Conservation (phyloP, 768 basidiomycete genomes). For the Mrakia frigida region DNA sequence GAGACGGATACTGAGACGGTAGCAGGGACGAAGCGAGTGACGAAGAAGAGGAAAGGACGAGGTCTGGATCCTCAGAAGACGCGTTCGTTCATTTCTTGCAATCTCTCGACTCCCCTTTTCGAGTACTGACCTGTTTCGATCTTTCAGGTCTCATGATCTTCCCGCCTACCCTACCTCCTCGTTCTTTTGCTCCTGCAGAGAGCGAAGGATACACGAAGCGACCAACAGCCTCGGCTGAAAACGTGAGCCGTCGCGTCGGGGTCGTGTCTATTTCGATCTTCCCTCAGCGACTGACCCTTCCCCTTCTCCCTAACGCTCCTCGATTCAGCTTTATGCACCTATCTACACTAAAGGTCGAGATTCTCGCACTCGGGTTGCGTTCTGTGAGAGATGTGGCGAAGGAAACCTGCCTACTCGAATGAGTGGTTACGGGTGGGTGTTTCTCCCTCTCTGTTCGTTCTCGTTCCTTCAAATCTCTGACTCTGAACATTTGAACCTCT, state of each 20-base stretch:
- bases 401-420: background rate
- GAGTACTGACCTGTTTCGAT: background rate
- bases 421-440: conserved; percentile 1
- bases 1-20: background rate
- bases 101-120: background rate
- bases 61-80: conserved; percentile 4
- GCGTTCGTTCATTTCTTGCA: background rate
- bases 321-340: background rate
- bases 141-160: conserved; percentile 5
- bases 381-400: conserved; percentile 4
- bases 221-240: background rate
- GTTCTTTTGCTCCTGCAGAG: background rate
- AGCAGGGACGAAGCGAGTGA: background rate
- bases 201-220: background rate
- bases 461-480: background rate
- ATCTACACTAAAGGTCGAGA: background rate
- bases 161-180: background rate
- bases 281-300: no score
- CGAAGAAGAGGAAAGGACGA: background rate
- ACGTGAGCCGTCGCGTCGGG: background rate
- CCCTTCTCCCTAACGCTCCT: background rate
- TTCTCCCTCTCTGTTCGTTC: background rate
- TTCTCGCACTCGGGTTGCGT: background rate
- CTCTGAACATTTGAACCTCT: background rate
- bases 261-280: background rate